Percentiles rank a stretch among this genome's conserved stretches.
phyloP scores from a whole-genome alignment of 169 alveolate species.

The Cryptosporidium ubiquitum region DNA sequence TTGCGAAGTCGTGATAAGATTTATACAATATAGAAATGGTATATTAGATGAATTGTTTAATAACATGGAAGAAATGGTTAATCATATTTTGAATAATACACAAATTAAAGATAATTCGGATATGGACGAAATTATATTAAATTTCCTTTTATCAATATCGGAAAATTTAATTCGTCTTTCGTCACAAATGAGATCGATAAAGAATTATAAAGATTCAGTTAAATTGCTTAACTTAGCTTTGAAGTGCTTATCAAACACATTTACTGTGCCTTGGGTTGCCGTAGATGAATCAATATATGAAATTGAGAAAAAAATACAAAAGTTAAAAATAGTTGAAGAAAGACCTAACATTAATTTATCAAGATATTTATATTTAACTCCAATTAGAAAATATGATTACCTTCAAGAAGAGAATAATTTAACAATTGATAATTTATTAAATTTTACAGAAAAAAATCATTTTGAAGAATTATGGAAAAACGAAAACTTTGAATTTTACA shows the following conservation, averaged over 20 bases:
- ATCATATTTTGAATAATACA: neutral
- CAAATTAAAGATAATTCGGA: neutral
- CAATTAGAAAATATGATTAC: neutral
- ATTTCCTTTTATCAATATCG: constrained; percentile 12
- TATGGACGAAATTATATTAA: constrained; percentile 32
- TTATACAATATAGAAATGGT: neutral
- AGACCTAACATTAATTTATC: neutral
- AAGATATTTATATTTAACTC: neutral
- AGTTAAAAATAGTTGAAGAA: neutral
- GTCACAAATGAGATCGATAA: constrained; percentile 13
- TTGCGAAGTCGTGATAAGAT: constrained; percentile 33
- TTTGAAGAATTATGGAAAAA: neutral
- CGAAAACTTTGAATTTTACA: neutral
- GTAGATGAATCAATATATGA: neutral
- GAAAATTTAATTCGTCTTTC: constrained; percentile 43
- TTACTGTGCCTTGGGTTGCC: constrained; percentile 41
- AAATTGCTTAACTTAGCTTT: constrained; percentile 9
- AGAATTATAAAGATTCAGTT: constrained; percentile 24
- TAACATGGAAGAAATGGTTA: constrained; percentile 7
- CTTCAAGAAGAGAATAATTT: neutral
- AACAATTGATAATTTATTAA: neutral
- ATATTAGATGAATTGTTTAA: constrained; percentile 1
- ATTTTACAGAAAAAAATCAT: neutral
- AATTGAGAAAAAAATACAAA: neutral
- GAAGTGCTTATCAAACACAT: constrained; percentile 9